phyloP scores from a whole-genome alignment of 805 yeast species.

The Metschnikowia kofuensis region DNA sequence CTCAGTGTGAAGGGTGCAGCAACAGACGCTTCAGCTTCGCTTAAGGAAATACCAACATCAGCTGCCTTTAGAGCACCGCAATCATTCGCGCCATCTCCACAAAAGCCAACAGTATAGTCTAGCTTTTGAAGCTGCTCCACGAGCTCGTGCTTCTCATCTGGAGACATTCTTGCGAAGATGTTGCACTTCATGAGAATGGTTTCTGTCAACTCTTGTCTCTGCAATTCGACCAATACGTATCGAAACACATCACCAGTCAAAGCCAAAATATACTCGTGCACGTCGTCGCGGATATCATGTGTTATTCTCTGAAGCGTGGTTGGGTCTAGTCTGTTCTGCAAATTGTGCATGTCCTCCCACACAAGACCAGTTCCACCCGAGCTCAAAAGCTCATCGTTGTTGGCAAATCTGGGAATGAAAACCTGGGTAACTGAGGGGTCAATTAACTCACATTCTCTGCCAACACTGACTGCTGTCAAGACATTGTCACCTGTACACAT shows the following conservation, averaged over 20 bases:
- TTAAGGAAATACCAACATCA: slow-evolving; percentile 91
- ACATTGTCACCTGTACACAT: slow-evolving; percentile 99
- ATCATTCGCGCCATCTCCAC: slow-evolving; percentile 99
- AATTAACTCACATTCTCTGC: slow-evolving; percentile 74
- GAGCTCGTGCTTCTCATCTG: slow-evolving; percentile 96
- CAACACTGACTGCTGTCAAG: slow-evolving; percentile 92
- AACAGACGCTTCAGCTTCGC: slow-evolving; percentile 97
- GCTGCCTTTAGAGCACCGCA: slow-evolving; percentile 98
- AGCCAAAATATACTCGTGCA: slow-evolving; percentile 61
- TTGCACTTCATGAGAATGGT: slow-evolving; percentile 67
- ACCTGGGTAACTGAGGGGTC: slow-evolving; percentile 31
- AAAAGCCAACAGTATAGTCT: slow-evolving; percentile 93
- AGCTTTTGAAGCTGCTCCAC: slow-evolving; percentile 81
- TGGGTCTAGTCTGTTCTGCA: slow-evolving; percentile 57
- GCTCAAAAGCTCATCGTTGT: slow-evolving; percentile 21
- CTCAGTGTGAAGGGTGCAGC: slow-evolving; percentile 98
- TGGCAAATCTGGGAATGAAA: slow-evolving; percentile 57
- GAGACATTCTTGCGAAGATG: slow-evolving; percentile 96
- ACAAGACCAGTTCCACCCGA: slow-evolving; percentile 38
- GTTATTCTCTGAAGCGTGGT: slow-evolving; percentile 52
- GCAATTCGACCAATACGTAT: slow-evolving; percentile 58
- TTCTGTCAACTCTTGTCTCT: slow-evolving; percentile 41
- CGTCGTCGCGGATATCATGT: slow-evolving; percentile 21
- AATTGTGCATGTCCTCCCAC: slow-evolving; percentile 71
- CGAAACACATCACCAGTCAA: slow-evolving; percentile 92